Percentiles rank a stretch among this genome's conserved stretches.
These are phyloP conservation scores for Knufia fluminis DNA, from an alignment of 2,329 filamentous ascomycete genomes.

Conservation along the genomic window DNA sequence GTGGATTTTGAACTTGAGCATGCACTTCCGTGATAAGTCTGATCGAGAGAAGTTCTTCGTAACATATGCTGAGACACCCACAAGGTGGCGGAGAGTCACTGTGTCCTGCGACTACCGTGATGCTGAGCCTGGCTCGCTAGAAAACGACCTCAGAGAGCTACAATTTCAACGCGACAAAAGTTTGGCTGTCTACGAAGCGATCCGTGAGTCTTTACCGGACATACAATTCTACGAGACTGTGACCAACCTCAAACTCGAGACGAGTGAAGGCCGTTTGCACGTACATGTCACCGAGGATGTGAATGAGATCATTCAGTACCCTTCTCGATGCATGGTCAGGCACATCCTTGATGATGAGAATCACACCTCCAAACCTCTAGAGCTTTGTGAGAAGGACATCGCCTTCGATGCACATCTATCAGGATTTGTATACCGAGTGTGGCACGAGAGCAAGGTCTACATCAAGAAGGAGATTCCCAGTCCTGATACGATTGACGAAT, in stretches of 20 bases:
- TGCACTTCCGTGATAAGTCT: slow-evolving; percentile 93
- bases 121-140: slow-evolving; percentile 70
- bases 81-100: slow-evolving; percentile 76
- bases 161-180: slow-evolving; percentile 87
- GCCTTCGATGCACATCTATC: slow-evolving; percentile 88
- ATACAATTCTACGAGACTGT: slow-evolving; percentile 96
- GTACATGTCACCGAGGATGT: slow-evolving; percentile 97
- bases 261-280: slow-evolving; percentile 75
- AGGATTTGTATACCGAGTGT: slow-evolving; percentile 93
- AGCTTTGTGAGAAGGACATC: slow-evolving; percentile 63
- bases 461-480: slow-evolving; percentile 99
- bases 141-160: slow-evolving; percentile 67
- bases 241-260: slow-evolving; percentile 90
- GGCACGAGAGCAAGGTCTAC: slow-evolving; percentile 55
- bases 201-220: slow-evolving; percentile 81
- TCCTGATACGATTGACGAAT: slow-evolving; percentile 90
- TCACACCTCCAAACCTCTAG: slow-evolving; percentile 36
- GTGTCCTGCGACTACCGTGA: slow-evolving; percentile 87
- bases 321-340: slow-evolving; percentile 59
- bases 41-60: slow-evolving; percentile 96
- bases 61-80: slow-evolving; percentile 75
- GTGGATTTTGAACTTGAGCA: slow-evolving; percentile 96
- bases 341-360: slow-evolving; percentile 47
- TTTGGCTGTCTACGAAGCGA: slow-evolving; percentile 84
- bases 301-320: slow-evolving; percentile 88